Evolutionary conservation across 768 basidiomycete species (phyloP).

Genomic region (Leucogyrophana mollusca): DNA sequence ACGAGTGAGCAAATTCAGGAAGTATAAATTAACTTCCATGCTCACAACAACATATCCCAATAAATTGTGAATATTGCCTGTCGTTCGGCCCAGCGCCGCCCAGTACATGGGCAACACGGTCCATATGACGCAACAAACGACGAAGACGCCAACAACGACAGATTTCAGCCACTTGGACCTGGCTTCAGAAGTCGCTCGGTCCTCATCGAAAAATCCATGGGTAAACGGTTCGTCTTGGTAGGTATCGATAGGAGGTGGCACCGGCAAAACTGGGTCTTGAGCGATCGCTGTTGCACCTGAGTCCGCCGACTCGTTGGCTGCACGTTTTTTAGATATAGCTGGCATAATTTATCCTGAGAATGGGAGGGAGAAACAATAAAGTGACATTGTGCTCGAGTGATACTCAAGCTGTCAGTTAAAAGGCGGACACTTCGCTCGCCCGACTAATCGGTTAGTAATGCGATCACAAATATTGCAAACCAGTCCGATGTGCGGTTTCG

Average conservation of each 20-base stretch:
- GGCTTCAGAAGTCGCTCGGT: slow-evolving; percentile 24
- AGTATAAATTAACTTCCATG: too few relatives aligned
- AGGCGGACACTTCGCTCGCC: too few relatives aligned
- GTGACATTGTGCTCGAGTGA: too few relatives aligned
- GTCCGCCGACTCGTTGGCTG: not conserved
- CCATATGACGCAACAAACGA: slow-evolving; percentile 45
- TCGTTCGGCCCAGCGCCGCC: slow-evolving; percentile 53
- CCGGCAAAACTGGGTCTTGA: not conserved
- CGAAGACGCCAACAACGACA: slow-evolving; percentile 32
- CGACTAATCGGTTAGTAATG: too few relatives aligned
- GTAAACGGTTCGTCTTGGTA: slow-evolving; percentile 26
- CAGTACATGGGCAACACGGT: slow-evolving; percentile 57
- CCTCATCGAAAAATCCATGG: slow-evolving; percentile 27
- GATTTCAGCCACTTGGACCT: slow-evolving; percentile 42
- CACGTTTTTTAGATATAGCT: not conserved
- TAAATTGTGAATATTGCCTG: slow-evolving; percentile 36
- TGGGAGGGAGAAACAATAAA: too few relatives aligned
- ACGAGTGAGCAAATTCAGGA: too few relatives aligned
- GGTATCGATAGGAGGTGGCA: slow-evolving; percentile 7
- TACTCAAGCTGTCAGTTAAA: too few relatives aligned
- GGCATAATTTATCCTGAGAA: too few relatives aligned
- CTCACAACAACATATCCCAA: slow-evolving; percentile 60
- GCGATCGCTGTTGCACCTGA: not conserved
- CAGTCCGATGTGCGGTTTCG: too few relatives aligned
- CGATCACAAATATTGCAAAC: too few relatives aligned